Percentiles rank a stretch among this genome's conserved stretches.
phyloP scores from a whole-genome alignment of 805 yeast genomes.

The Yamadazyma phyllophila region DNA sequence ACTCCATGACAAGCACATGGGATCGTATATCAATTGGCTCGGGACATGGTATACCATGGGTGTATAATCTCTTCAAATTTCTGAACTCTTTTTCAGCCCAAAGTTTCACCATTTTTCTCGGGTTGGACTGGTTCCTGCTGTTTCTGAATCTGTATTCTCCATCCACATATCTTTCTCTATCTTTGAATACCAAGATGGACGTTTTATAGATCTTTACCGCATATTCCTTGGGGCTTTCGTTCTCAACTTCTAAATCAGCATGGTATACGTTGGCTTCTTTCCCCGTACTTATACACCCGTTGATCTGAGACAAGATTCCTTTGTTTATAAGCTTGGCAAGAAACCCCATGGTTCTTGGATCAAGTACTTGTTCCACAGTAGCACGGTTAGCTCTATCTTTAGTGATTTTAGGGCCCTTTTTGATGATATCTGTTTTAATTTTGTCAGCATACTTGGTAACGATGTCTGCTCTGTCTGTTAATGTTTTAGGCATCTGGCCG shows the following conservation, averaged over 20 bases:
- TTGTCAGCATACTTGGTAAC: conserved; percentile 61
- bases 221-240: conserved; percentile 49
- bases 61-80: conserved; percentile 77
- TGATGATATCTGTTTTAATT: conserved; percentile 61
- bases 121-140: conserved; percentile 82
- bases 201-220: conserved; percentile 97
- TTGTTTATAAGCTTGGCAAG: conserved; percentile 77
- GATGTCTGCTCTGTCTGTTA: conserved; percentile 41
- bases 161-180: conserved; percentile 91
- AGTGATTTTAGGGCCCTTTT: conserved; percentile 56
- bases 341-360: conserved; percentile 87
- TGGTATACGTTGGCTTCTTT: conserved; percentile 97
- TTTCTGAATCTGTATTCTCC: conserved; percentile 94
- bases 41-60: conserved; percentile 87
- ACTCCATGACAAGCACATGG: conserved; percentile 95
- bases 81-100: conserved; percentile 99
- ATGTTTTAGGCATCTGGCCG: conserved; percentile 15
- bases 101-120: conserved; percentile 93
- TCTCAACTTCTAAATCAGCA: conserved; percentile 68
- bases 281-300: conserved; percentile 95
- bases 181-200: conserved; percentile 94
- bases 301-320: conserved; percentile 79
- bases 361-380: conserved; percentile 94
- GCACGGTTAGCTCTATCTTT: conserved; percentile 92
- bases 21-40: conserved; percentile 85